Percentiles rank a stretch among this genome's conserved stretches.
These are phyloP conservation scores for Millerozyma acaciae DNA, from an alignment of 805 yeast genomes.

Conservation along the genomic window DNA sequence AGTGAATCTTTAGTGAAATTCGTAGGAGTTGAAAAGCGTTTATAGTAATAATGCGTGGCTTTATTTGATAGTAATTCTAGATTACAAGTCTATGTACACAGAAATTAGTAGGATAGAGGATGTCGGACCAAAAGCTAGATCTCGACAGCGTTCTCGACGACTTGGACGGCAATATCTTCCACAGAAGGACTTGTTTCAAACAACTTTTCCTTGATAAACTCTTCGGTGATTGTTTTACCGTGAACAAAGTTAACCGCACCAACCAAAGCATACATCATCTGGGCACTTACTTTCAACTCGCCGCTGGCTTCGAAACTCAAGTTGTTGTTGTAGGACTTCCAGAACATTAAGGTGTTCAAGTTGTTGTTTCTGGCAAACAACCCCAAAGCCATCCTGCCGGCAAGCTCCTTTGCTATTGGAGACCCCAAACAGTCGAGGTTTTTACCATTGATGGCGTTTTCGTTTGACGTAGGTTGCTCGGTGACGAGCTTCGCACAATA, in stretches of 20 bases:
- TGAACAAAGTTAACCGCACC: constrained; percentile 65
- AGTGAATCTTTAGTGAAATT: too few species aligned
- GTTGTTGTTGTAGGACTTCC: constrained; percentile 56
- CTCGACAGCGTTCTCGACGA: constrained; percentile 25
- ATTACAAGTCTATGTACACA: constrained; percentile 5
- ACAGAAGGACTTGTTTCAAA: constrained; percentile 26
- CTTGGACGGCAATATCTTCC: constrained; percentile 32
- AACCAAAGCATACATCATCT: constrained; percentile 55
- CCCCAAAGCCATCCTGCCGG: constrained; percentile 49
- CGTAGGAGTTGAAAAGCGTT: too few species aligned
- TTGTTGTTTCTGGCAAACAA: constrained; percentile 47
- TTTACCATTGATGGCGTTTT: constrained; percentile 40
- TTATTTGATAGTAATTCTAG: not conserved
- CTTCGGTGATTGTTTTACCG: constrained; percentile 56
- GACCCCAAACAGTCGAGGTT: constrained; percentile 62
- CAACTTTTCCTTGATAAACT: constrained; percentile 53
- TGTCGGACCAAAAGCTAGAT: not conserved
- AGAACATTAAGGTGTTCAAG: constrained; percentile 55
- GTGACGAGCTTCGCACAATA: constrained; percentile 43
- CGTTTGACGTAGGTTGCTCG: constrained; percentile 20
- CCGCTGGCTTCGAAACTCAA: constrained; percentile 48
- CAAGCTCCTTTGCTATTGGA: constrained; percentile 46
- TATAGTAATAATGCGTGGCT: too few species aligned
- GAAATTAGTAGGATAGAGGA: not conserved
- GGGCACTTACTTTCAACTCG: constrained; percentile 51